Evolutionary conservation across 106 monocot species (phyloP).

Genomic region (Dendrobium officinale): DNA sequence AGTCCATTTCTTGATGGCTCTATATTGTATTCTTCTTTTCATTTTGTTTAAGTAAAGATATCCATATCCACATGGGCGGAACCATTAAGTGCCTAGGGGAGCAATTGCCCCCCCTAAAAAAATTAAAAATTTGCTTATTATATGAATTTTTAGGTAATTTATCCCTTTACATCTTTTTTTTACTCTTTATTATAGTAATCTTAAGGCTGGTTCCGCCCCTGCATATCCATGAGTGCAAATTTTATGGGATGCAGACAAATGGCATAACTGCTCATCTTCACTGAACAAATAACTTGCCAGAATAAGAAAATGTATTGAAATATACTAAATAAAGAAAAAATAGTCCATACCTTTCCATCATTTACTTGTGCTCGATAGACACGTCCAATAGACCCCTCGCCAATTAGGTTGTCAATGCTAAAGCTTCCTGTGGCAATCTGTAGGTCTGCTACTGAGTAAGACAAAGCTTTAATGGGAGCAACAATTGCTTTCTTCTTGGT

Average conservation of each 20-base stretch:
- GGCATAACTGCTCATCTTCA: not conserved
- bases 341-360: slow-evolving; percentile 69
- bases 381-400: slow-evolving; percentile 75
- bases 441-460: slow-evolving; percentile 83
- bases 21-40: not conserved
- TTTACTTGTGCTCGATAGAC: slow-evolving; percentile 75
- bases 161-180: too few relatives aligned
- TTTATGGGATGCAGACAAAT: not conserved
- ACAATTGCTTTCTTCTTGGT: slow-evolving; percentile 25
- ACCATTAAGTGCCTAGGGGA: too few relatives aligned
- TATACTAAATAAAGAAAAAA: not conserved
- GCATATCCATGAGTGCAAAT: not conserved
- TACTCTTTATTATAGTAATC: too few relatives aligned
- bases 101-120: too few relatives aligned
- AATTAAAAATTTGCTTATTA: too few relatives aligned
- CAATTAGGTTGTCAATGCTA: slow-evolving; percentile 69
- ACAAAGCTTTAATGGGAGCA: slow-evolving; percentile 39
- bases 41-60: not conserved
- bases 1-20: not conserved
- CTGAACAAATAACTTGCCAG: not conserved
- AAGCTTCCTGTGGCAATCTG: slow-evolving; percentile 91
- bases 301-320: not conserved
- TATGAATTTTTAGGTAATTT: too few relatives aligned
- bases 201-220: too few relatives aligned
- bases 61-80: too few relatives aligned